These are phyloP conservation scores for Phytopythium vexans DNA, from an alignment of 352 stramenopile species.

Conservation along the genomic window DNA sequence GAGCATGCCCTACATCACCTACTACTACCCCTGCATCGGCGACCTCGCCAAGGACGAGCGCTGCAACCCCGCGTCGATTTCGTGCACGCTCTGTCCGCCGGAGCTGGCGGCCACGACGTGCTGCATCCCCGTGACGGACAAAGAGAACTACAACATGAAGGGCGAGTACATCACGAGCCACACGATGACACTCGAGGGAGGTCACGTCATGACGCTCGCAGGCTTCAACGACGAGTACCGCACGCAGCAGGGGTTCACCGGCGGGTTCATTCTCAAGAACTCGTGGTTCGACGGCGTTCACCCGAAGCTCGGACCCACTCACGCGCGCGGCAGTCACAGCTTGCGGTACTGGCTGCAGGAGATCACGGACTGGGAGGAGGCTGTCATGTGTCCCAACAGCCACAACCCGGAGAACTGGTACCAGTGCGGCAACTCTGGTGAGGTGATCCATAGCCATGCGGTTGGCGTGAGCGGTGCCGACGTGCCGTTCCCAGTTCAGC, in stretches of 20 bases:
- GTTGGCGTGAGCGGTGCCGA: too few species aligned
- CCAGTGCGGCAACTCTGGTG: slow-evolving; percentile 56
- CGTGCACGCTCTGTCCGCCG: slow-evolving; percentile 48
- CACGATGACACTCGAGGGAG: slow-evolving; percentile 50
- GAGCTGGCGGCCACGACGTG: slow-evolving; percentile 52
- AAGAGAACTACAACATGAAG: slow-evolving; percentile 63
- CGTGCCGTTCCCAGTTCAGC: not conserved
- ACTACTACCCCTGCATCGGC: slow-evolving; percentile 63
- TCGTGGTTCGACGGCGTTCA: slow-evolving; percentile 70
- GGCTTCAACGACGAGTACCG: slow-evolving; percentile 68
- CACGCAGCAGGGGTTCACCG: slow-evolving; percentile 55
- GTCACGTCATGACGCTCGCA: slow-evolving; percentile 68
- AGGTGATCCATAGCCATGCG: too few species aligned
- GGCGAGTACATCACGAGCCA: slow-evolving; percentile 57
- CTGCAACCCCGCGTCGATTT: slow-evolving; percentile 45
- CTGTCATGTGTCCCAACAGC: slow-evolving; percentile 69
- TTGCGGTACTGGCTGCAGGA: slow-evolving; percentile 73
- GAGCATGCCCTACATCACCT: slow-evolving; percentile 50
- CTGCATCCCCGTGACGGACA: slow-evolving; percentile 38
- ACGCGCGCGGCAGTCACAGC: slow-evolving; percentile 64
- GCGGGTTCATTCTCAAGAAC: slow-evolving; percentile 77
- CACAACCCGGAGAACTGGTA: slow-evolving; percentile 72
- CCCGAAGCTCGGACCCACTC: slow-evolving; percentile 47
- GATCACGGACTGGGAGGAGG: slow-evolving; percentile 66
- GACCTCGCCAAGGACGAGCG: slow-evolving; percentile 37